Evolutionary conservation across 208 protist genomes (phyloP).

Genomic region (Crithidia bombi): DNA sequence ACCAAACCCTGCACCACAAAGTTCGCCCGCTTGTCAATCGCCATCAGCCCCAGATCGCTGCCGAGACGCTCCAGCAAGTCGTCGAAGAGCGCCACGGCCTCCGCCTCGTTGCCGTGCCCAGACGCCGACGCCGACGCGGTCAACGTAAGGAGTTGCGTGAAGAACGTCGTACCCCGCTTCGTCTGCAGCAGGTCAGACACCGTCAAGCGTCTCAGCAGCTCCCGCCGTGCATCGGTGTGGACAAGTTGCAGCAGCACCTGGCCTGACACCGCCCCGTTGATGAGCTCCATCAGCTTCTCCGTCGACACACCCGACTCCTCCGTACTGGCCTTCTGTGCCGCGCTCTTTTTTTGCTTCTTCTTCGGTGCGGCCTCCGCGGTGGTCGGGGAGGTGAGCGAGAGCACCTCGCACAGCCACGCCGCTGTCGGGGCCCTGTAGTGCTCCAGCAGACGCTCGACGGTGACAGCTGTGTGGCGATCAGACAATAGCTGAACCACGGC

Average conservation of each 20-base stretch:
- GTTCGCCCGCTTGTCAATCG: conserved; percentile 70
- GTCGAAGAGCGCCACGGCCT: conserved; percentile 47
- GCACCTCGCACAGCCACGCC: conserved; percentile 69
- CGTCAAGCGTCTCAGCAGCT: conserved; percentile 52
- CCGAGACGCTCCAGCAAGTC: conserved; percentile 51
- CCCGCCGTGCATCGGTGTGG: conserved; percentile 35
- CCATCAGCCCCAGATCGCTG: conserved; percentile 59
- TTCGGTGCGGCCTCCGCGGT: conserved; percentile 10
- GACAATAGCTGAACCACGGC: conserved; percentile 55
- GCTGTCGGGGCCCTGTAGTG: conserved; percentile 44
- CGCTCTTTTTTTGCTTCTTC: conserved; percentile 33
- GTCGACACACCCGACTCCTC: conserved; percentile 19
- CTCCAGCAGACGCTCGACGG: conserved; percentile 74
- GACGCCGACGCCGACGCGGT: conserved; percentile 6
- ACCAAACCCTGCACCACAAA: conserved; percentile 85
- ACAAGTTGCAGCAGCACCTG: conserved; percentile 73
- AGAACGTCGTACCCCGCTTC: conserved; percentile 77
- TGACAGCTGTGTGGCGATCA: conserved; percentile 80
- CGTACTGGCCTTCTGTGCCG: conserved; percentile 6
- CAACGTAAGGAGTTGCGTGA: conserved; percentile 56
- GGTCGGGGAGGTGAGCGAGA: conserved; percentile 36
- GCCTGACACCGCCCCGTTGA: conserved; percentile 72
- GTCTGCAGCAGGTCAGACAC: conserved; percentile 54
- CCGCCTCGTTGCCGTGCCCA: conserved; percentile 5
- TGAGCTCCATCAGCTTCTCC: conserved; percentile 60